Evolutionary conservation across 176 grass and related monocot genomes (phyloP), one percentile per base, ranked within the genome.

Genomic region (Saccharum officinarum): DNA sequence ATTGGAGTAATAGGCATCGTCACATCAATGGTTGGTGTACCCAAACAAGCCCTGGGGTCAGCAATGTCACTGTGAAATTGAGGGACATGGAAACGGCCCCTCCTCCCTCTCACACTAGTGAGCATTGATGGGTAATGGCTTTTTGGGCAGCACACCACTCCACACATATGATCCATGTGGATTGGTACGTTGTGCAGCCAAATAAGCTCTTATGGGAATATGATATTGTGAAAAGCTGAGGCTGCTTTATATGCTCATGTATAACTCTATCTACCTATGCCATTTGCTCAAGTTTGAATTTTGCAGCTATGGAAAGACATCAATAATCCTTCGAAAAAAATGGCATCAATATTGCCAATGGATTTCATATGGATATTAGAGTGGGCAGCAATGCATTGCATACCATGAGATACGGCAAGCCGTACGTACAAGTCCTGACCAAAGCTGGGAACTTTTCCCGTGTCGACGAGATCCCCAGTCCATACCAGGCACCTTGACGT

Each of bases 401-500:
- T 44, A 71, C 69, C 69, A 25, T 23, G 22, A 15, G 69, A 45
- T 45, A 7, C 39, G 5, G 4, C 69, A 44, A 44, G 22, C 11
- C 69, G 69, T 5, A 71, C 0, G 4, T 71, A 44, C 39, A 71
- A 45, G 69, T 26, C 42, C 69, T 71, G 22, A 7, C 2, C 2
- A 25, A 7, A 71, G 38, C 2, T 42, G 38, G 9, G 9, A 61
- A 61, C 0, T 23, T 71, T 44, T 13, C 6, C 39, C 5, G 23
- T 18, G 26, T 94, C 92, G 4, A 67, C 14, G 44, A 94, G 82
- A 31, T 94, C 87, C 37, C 46, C 67, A 0, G 26, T 85, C 92
- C 92, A 92, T 31, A 92, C 52, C 8, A 94, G 68, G 36, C 87
- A 94, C 13, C 77, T 71, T 17, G 84, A 79, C 18, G 65, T 20